Base-by-base conservation (phyloP, 2,329 filamentous ascomycete genomes). In the Magnaporthiopsis poae region DNA sequence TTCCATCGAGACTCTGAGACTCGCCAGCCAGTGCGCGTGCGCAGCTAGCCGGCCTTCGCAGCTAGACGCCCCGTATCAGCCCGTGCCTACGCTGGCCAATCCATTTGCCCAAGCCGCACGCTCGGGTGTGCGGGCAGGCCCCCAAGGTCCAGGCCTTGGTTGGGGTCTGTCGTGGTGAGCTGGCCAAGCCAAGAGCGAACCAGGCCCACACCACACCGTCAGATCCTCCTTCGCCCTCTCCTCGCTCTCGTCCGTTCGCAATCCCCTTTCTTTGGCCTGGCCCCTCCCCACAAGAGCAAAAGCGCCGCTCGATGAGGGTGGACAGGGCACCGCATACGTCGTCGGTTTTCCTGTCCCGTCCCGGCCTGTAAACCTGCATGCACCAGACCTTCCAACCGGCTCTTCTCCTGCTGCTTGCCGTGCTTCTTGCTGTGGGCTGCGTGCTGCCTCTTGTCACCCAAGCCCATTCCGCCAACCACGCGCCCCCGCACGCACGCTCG, bases 401-500 rank as follows among this genome's bases (percentile, higher is more conserved):
- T 35, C 60, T 61, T 66, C 35, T 56, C 7, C 60, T 46, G 39
- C 39, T 46, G 39, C 39, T 39, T 46, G 39, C 39, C 39, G 39
- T 46, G 39, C 39, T 18, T 46, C 15, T 46, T 46, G 39, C 39
- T 46, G 39, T 18, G 39, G 31, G 31, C 39, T 46, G 39, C 39
- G 39, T 46, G 39, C 39, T 46, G 15, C 15, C 11, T 12, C 59
- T 56, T 18, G n/a, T 61, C 29, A 52, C 63, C 63, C 64, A 29
- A 52, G 63, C 63, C 64, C 67, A 66, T 68, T 68, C 66, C 67
- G 63, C 65, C 65, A 67, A 65, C 67, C 65, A 67, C 67, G 65
- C 64, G 46, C 66, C 61, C 56, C 60, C 29, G 39, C 63, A 35
- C 29, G 39, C 63, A 31, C 46, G n/a, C 46, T 3, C 46, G 21